These are phyloP conservation scores for Cryptosporidium parvum DNA, from an alignment of 169 alveolate genomes.

Conservation along the genomic window DNA sequence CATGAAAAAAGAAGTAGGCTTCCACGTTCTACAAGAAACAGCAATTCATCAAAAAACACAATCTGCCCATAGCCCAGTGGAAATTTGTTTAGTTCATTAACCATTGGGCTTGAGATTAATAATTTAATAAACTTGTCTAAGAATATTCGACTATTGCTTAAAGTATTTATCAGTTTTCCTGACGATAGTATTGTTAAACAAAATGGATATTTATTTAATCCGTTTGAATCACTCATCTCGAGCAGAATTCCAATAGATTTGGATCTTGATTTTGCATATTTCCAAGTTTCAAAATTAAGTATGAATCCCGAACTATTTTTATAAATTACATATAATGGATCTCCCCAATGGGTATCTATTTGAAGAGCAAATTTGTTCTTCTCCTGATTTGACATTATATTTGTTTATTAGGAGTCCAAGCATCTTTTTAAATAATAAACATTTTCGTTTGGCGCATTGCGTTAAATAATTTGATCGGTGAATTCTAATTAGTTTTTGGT, in stretches of 20 bases:
- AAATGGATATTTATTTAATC: neutral
- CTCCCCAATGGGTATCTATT: conserved; percentile 49
- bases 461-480: neutral
- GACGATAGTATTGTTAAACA: conserved; percentile 30
- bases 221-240: neutral
- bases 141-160: neutral
- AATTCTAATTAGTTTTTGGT: neutral
- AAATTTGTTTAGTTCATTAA: neutral
- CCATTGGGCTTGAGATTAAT: conserved; percentile 9
- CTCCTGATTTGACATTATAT: neutral
- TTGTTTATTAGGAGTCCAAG: neutral
- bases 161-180: conserved; percentile 12
- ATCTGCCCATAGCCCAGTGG: conserved; percentile 21
- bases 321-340: conserved; percentile 20
- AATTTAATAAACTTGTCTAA: conserved; percentile 1
- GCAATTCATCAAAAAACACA: conserved; percentile 33
- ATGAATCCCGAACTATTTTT: neutral
- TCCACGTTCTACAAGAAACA: conserved; percentile 64
- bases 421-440: neutral
- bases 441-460: neutral
- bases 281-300: conserved; percentile 35
- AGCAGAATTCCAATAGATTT: conserved; percentile 55
- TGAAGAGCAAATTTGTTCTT: neutral
- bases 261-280: conserved; percentile 20
- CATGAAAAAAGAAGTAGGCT: conserved; percentile 63